Base-by-base conservation (phyloP, 768 basidiomycete species). In the Boletus rubescentipes region DNA sequence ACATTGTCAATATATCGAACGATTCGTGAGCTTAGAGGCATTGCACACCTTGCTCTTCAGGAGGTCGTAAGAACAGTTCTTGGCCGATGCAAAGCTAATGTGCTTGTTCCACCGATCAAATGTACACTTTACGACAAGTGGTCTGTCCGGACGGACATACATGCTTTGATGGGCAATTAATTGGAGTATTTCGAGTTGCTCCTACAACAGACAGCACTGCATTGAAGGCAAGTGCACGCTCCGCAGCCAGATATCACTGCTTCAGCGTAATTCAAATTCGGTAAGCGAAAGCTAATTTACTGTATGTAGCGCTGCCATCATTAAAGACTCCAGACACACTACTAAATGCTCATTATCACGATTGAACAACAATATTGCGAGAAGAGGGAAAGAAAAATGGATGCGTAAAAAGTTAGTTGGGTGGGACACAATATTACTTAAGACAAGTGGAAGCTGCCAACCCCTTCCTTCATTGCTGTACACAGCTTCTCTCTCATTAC, bases 381-480 rank as follows among this genome's bases (percentile, higher is more conserved):
- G 45, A 41, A 46, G n/a, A n/a, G 16, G 12, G 43, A 53, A 32
- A 35, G 40, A 40, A 46, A n/a, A 49, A 57, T 40, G 54, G 18
- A 64, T 43, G 57, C 49, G 55, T 60, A 65, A 53, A 64, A 63
- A 49, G 60, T 64, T 56, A 60, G 55, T 56, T 55, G 51, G 54
- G 26, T 51, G 50, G 39, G 37, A 29, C 45, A 59, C 57, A 60
- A 60, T 67, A 61, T 55, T 77, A 58, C 44, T 68, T 47, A 98
- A 67, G 95, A 98, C 70, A 99, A 77, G 76, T 98, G 95, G 90
- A 98, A 98, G 66, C 92, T 93, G 48, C 93, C 93, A 53, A 92
- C 87, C 38, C 97, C 97, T 73, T 98, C 97, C 62, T 84, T 82
- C 77, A 97, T 91, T 35, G 97, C 96, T 31, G 83, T 77, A 47